Percentiles rank a stretch among this genome's conserved stretches.
Evolutionary conservation across 768 basidiomycete genomes (phyloP).

Genomic region (Phlebiopsis flavidoalba): DNA sequence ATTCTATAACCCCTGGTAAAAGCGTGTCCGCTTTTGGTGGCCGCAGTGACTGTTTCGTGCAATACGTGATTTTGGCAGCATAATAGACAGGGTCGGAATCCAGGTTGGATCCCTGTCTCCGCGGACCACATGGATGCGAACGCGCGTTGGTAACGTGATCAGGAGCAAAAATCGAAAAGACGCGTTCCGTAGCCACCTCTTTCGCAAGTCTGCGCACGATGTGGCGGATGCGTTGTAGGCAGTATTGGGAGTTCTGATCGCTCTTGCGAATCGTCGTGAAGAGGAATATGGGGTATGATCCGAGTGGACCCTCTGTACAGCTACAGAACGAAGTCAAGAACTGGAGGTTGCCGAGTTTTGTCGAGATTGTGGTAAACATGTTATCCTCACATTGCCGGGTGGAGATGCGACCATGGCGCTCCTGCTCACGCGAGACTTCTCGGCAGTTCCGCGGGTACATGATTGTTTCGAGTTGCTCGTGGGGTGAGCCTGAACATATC

Average conservation of each 20-base stretch:
- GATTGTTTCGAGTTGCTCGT: conserved; percentile 37
- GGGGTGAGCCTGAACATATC: conserved; percentile 31
- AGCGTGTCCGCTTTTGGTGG: conserved; percentile 1
- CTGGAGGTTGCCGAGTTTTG: background rate
- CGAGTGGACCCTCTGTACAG: conserved; percentile 50
- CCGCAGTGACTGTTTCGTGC: conserved; percentile 39
- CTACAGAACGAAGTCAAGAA: conserved; percentile 52
- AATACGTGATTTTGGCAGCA: conserved; percentile 50
- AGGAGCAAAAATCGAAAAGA: conserved; percentile 65
- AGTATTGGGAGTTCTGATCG: conserved; percentile 30
- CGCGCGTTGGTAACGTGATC: conserved; percentile 33
- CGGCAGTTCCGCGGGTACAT: conserved; percentile 38
- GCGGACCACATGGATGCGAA: conserved; percentile 49
- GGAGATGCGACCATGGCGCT: background rate
- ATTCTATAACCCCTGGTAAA: conserved; percentile 18
- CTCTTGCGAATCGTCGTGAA: conserved; percentile 25
- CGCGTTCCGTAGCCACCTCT: conserved; percentile 32
- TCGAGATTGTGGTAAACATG: conserved; percentile 15
- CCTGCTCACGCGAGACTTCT: conserved; percentile 19
- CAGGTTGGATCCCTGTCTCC: conserved; percentile 35
- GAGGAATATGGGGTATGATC: conserved; percentile 64
- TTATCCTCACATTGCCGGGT: conserved; percentile 28
- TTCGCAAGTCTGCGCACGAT: conserved; percentile 37
- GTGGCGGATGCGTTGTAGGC: conserved; percentile 34
- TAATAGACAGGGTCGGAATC: conserved; percentile 48